A percentile compares a stretch with the other conserved stretches of the same genome.
Conservation (phyloP, 2,329 filamentous ascomycete genomes). For the Aspergillus pseudoterreus region DNA sequence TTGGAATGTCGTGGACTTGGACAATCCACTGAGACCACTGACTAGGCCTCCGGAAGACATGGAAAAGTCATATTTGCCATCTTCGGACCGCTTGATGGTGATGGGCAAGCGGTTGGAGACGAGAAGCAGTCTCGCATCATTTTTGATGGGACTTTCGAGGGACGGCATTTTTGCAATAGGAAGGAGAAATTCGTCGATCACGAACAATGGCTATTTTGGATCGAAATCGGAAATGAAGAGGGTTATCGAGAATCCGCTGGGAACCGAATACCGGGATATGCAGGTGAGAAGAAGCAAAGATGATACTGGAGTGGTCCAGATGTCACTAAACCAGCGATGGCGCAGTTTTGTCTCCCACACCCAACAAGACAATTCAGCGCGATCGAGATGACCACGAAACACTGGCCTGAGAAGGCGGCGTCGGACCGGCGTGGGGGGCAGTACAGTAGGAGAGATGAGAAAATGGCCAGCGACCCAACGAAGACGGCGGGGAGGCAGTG, state of each 20-base stretch:
- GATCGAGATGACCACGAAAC: neutral
- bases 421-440: neutral
- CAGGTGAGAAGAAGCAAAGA: neutral
- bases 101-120: slow-evolving; percentile 94
- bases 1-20: slow-evolving; percentile 89
- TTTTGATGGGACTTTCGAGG: slow-evolving; percentile 27
- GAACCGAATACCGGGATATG: too few relatives aligned
- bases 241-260: too few relatives aligned
- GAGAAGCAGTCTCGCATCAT: slow-evolving; percentile 62
- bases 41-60: slow-evolving; percentile 97
- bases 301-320: neutral
- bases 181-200: neutral
- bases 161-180: slow-evolving; percentile 28
- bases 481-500: slow-evolving; percentile 3
- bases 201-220: too few relatives aligned
- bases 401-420: slow-evolving; percentile 4
- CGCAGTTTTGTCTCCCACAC: neutral
- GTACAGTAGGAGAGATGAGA: slow-evolving; percentile 8
- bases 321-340: neutral
- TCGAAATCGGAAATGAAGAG: too few relatives aligned
- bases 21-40: slow-evolving; percentile 84
- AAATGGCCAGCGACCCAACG: neutral
- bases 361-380: neutral
- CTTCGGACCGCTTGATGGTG: slow-evolving; percentile 89
- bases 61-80: slow-evolving; percentile 87